These are phyloP conservation scores for Hypoxylon sp. DNA, from an alignment of 2,329 filamentous ascomycete species.

Conservation along the genomic window DNA sequence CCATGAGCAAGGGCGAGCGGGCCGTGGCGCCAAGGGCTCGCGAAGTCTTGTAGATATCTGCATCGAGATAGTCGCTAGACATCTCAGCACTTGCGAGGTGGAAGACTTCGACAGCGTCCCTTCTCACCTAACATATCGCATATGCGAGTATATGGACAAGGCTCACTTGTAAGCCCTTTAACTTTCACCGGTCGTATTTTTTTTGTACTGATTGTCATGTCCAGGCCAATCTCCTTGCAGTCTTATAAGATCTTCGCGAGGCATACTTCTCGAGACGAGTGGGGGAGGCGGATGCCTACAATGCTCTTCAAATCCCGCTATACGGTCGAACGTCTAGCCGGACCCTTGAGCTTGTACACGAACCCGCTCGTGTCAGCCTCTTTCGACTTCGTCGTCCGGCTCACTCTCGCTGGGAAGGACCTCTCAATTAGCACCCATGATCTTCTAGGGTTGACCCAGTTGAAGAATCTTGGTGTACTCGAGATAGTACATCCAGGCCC, in stretches of 20 bases:
- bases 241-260: constrained; percentile 26
- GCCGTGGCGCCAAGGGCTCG: constrained; percentile 49
- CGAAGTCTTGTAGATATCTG: constrained; percentile 57
- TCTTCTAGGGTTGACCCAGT: constrained; percentile 56
- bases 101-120: constrained; percentile 55
- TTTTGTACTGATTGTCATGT: constrained; percentile 10
- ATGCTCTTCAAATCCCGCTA: constrained; percentile 2
- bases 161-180: constrained; percentile 9
- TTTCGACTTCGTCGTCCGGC: constrained; percentile 50
- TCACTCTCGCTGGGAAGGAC: constrained; percentile 40
- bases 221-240: constrained; percentile 24
- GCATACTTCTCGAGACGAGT: constrained; percentile 15
- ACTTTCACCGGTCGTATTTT: background rate
- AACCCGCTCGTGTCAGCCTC: constrained; percentile 54
- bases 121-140: constrained; percentile 51
- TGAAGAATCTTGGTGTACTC: constrained; percentile 62
- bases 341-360: constrained; percentile 53
- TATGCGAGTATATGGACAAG: constrained; percentile 57
- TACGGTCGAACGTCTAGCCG: background rate
- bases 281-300: background rate
- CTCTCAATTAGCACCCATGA: constrained; percentile 51
- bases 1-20: background rate
- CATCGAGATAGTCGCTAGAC: constrained; percentile 55
- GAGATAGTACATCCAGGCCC: constrained; percentile 59
- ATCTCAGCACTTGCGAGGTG: constrained; percentile 53